A percentile compares a stretch with the other conserved stretches of the same genome.
Conservation (phyloP, 495 filamentous ascomycete genomes). For the Amorphotheca resinae region DNA sequence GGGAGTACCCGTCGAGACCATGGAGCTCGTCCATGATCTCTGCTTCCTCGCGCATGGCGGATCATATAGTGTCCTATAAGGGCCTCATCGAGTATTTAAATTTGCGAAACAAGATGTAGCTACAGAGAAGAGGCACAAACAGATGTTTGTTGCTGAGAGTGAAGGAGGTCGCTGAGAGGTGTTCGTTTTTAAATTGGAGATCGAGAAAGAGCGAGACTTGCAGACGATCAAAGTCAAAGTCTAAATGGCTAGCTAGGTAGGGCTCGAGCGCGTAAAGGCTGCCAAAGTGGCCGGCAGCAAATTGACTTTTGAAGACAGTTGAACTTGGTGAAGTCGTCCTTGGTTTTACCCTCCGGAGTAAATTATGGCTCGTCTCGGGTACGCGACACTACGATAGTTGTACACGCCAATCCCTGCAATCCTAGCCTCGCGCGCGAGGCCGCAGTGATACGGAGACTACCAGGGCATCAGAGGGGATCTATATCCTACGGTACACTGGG, state of each 20-base stretch:
- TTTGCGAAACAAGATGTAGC: not conserved
- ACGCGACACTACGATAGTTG: too few species aligned
- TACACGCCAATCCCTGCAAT: not conserved
- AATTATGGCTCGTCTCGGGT: too few species aligned
- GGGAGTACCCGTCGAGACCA: slow-evolving; percentile 15
- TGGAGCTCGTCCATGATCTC: slow-evolving; percentile 21
- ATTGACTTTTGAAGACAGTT: too few species aligned
- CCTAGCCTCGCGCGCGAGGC: slow-evolving; percentile 1
- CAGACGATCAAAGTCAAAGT: too few species aligned
- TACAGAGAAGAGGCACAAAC: not conserved
- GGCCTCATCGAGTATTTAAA: slow-evolving; percentile 5
- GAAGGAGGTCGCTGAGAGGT: not conserved
- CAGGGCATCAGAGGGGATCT: not conserved
- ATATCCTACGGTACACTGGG: not conserved
- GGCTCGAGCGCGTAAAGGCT: too few species aligned
- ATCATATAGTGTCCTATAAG: slow-evolving; percentile 4
- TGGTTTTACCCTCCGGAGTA: too few species aligned
- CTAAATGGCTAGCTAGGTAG: too few species aligned
- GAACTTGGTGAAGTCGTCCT: too few species aligned
- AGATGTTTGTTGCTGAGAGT: not conserved
- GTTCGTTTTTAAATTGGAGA: not conserved
- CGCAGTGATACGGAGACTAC: not conserved
- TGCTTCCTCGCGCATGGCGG: slow-evolving; percentile 14
- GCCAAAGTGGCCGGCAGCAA: too few species aligned
- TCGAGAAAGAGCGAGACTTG: not conserved